Evolutionary conservation across 2,329 filamentous ascomycete species (phyloP).

Genomic region (Pseudopithomyces maydicus): DNA sequence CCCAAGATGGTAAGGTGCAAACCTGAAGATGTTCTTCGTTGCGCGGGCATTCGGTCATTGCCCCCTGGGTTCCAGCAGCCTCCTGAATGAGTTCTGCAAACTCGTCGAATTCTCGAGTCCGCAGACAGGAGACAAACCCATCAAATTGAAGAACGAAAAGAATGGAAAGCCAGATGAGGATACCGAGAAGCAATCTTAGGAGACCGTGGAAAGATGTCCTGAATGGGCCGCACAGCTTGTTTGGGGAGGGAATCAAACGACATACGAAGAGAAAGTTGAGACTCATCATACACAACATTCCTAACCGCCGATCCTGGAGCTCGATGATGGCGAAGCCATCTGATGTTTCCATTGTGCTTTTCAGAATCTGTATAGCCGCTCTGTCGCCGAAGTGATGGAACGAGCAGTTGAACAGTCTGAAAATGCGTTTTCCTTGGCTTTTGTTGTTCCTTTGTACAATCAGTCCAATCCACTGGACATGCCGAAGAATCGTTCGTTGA

Average conservation of each 20-base stretch:
- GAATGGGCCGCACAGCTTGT: slow-evolving; percentile 43
- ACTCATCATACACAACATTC: slow-evolving; percentile 37
- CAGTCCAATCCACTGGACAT: no score
- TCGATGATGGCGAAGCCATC: slow-evolving; percentile 76
- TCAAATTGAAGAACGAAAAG: slow-evolving; percentile 69
- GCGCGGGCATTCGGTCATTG: not conserved
- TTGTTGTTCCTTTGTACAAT: not conserved
- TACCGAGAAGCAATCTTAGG: not conserved
- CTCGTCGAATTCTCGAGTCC: slow-evolving; percentile 71
- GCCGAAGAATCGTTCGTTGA: no score
- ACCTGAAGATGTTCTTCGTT: not conserved
- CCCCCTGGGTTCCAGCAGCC: not conserved
- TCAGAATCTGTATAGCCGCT: slow-evolving; percentile 64
- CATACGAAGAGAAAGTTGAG: slow-evolving; percentile 45
- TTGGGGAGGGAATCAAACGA: not conserved
- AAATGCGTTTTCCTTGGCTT: slow-evolving; percentile 50
- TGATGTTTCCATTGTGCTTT: slow-evolving; percentile 67
- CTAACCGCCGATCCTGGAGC: slow-evolving; percentile 65
- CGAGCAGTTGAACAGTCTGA: slow-evolving; percentile 73
- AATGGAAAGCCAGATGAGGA: not conserved
- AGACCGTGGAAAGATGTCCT: slow-evolving; percentile 39
- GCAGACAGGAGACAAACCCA: slow-evolving; percentile 68
- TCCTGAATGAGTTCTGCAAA: slow-evolving; percentile 56
- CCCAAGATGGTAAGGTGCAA: not conserved
- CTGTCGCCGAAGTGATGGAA: slow-evolving; percentile 79